Conservation (phyloP, 768 basidiomycete species). For the Rhodosporidiobolus odoratus region DNA sequence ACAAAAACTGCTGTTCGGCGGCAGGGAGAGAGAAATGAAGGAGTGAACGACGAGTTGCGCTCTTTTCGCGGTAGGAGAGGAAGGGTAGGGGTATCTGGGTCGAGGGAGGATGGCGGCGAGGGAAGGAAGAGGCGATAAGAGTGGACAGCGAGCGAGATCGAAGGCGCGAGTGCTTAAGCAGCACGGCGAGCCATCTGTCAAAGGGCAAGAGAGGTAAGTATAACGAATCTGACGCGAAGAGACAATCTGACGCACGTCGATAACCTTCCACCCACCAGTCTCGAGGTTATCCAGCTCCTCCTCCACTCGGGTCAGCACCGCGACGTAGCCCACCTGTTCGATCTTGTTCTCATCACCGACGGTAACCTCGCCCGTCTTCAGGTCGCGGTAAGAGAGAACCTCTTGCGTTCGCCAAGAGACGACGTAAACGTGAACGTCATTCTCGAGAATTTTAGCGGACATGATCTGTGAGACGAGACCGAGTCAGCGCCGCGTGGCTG, state of each 20-base stretch:
- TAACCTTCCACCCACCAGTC: slow-evolving; percentile 96
- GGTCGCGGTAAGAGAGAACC: slow-evolving; percentile 82
- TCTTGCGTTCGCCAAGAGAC: slow-evolving; percentile 92
- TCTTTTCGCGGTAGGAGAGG: too few species aligned
- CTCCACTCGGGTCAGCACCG: slow-evolving; percentile 79
- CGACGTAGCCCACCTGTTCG: slow-evolving; percentile 87
- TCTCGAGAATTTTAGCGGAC: slow-evolving; percentile 81
- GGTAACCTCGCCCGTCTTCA: slow-evolving; percentile 74
- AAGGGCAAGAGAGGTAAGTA: neutral
- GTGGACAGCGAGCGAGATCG: too few species aligned
- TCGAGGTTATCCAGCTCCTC: slow-evolving; percentile 84
- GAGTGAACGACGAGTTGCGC: too few species aligned
- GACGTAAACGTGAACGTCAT: slow-evolving; percentile 79
- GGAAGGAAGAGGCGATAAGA: too few species aligned
- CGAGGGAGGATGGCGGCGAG: too few species aligned
- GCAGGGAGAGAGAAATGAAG: too few species aligned
- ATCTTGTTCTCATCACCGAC: slow-evolving; percentile 86
- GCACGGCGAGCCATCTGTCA: slow-evolving; percentile 32
- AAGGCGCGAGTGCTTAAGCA: slow-evolving; percentile 4
- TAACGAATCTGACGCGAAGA: neutral
- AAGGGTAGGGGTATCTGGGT: too few species aligned
- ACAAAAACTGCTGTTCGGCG: too few species aligned
- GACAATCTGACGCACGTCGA: slow-evolving; percentile 60
- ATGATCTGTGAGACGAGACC: slow-evolving; percentile 55
- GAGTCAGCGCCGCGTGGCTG: neutral